Base-by-base conservation (phyloP, 2,329 filamentous ascomycete species). In the Elsinoe arachidis region DNA sequence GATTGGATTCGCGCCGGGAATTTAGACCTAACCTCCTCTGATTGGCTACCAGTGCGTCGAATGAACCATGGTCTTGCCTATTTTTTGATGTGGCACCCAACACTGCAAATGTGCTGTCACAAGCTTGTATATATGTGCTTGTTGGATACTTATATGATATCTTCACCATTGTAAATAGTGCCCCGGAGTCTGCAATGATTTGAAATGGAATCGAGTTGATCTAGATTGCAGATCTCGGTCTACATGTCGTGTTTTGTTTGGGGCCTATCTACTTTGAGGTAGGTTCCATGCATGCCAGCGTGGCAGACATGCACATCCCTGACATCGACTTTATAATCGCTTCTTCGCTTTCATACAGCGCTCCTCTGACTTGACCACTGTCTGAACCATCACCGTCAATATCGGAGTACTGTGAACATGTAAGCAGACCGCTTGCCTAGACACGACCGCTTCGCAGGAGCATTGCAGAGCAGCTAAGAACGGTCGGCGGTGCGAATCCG, bases 201-300 rank as follows among this genome's bases (percentile, higher is more conserved):
- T 7, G 7, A 9, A 30, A 30, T 30, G 2, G 7, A 30, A 30
- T 30, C 26, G 7, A 5, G 19, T 30, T 30, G 21, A 51, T 35
- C 46, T 51, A 51, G 46, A 51, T 35, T 17, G 30, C 15, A 34
- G 26, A 51, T 51, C 46, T 34, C n/a, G 12, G 33, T 12, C 26
- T 51, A 14, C 14, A 34, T 34, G 33, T 15, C 30, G 34, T 14
- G 30, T 17, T 26, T 35, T 15, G 26, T 51, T 51, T 51, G 46
- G 15, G 17, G 26, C 46, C 30, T 51, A 51, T 51, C 46, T 51
- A 35, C 46, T 51, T 51, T 51, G 46, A 51, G 46, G 15, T 51
- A 51, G 46, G 46, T 51, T n/a, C 26, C 30, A 51, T 51, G 46
- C 46, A 51, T 51, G 46, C 46, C 46, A 51, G 46, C 46, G 46